These are phyloP conservation scores for Golubevia sp. DNA, from an alignment of 1,284 basidiomycete species.

Conservation along the genomic window DNA sequence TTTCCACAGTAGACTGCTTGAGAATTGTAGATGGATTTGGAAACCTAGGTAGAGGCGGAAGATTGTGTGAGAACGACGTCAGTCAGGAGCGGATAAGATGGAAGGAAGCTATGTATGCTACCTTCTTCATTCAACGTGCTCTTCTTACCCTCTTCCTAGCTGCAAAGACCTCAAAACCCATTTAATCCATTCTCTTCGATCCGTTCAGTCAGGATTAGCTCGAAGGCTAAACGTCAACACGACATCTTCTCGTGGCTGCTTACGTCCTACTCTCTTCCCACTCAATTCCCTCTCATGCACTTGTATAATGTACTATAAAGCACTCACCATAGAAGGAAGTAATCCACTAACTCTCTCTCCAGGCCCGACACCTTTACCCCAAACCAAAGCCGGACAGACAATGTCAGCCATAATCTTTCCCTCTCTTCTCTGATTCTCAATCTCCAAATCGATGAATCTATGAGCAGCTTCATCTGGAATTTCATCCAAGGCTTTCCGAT, in stretches of 20 bases:
- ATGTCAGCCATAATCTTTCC: slow-evolving; percentile 10
- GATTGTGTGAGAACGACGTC: no score
- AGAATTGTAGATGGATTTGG: slow-evolving; percentile 12
- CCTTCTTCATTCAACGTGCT: no score
- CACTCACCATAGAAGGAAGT: neutral
- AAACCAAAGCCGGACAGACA: slow-evolving; percentile 16
- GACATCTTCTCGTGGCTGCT: no score
- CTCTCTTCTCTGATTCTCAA: slow-evolving; percentile 1
- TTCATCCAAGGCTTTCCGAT: neutral
- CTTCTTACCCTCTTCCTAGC: no score
- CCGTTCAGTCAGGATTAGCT: no score
- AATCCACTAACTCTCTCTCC: neutral
- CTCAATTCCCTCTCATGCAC: no score
- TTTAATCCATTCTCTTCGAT: no score
- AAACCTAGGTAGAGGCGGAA: slow-evolving; percentile 4
- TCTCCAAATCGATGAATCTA: slow-evolving; percentile 16
- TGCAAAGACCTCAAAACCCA: no score
- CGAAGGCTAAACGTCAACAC: no score
- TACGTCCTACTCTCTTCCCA: no score
- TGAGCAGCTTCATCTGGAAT: slow-evolving; percentile 18
- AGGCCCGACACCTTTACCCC: slow-evolving; percentile 11
- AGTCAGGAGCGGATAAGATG: no score
- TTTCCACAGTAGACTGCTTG: slow-evolving; percentile 10
- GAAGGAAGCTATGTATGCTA: no score
- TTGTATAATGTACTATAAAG: neutral